Evolutionary conservation across 1,139 yeast genomes (phyloP), one percentile per base, ranked within the genome.

Genomic region (Blastobotrys proliferans): DNA sequence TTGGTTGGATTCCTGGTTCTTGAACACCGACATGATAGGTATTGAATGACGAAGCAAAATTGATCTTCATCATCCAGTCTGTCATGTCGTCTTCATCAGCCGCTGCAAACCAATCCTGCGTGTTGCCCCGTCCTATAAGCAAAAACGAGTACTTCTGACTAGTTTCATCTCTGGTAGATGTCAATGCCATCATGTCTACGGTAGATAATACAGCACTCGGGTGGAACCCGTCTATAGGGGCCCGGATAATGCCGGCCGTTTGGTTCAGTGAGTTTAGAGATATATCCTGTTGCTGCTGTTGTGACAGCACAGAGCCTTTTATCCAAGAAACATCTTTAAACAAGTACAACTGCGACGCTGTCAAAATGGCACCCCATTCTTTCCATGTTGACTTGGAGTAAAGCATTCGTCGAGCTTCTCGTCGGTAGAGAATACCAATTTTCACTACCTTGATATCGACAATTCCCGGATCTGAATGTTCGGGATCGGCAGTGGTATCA

Each of bases 41-140:
- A 35, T 71, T 72, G 38, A 76, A 61, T 0, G 83, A 71, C 1
- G 81, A 74, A 10, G 78, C 64, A 49, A 72, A 69, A 51, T 81
- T 80, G 51, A 81, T 75, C 11, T 74, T 62, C 32, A 66, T 66
- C 38, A 79, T 68, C 87, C 87, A 81, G 25, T 73, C 73, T 14
- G 62, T 56, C 60, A 73, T 63, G 36, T 77, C 83, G 1, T 45
- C 56, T 21, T 56, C 61, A 3, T 52, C 47, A 4, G 49, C 49
- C 1, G 67, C 66, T 6, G 63, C 61, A 46, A 65, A 61, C 61
- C 65, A 64, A 35, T 67, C 69, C 37, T 58, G 63, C 6, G 59
- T 49, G 2, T 66, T 66, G 3, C 64, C 64, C 6, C 66, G 53
- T 10, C 61, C 58, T 0, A 62, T 58, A 11, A 64, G 51, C 27